Evolutionary conservation across 176 grass and related monocot genomes (phyloP).

Genomic region (Calamus simplicifolius): DNA sequence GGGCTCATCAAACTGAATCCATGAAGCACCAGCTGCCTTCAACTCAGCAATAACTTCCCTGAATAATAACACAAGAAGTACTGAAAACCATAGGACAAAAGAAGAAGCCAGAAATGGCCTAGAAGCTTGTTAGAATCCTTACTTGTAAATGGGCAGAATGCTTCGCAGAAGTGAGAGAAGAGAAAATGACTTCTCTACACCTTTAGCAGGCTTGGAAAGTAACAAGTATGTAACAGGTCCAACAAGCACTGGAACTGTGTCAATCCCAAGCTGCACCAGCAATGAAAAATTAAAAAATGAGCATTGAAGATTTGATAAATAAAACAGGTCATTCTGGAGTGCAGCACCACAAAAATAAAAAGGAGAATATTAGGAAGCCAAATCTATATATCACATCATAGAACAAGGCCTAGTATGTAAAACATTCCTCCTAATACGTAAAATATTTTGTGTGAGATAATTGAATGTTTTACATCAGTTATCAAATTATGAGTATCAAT

Average conservation of each 20-base stretch:
- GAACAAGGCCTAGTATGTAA: too few relatives aligned
- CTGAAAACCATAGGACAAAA: background rate
- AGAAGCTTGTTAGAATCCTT: conserved; percentile 18
- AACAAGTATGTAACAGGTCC: conserved; percentile 89
- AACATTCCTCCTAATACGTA: too few relatives aligned
- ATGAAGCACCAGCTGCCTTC: conserved; percentile 86
- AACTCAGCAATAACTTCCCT: conserved; percentile 88
- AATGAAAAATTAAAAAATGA: conserved; percentile 12
- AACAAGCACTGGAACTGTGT: conserved; percentile 82
- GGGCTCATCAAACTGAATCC: conserved; percentile 97
- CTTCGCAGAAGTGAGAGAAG: conserved; percentile 67
- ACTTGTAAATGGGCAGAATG: conserved; percentile 91
- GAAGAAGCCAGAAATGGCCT: background rate
- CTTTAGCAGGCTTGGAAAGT: conserved; percentile 91
- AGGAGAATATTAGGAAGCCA: too few relatives aligned
- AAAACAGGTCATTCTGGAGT: too few relatives aligned
- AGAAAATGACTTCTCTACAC: conserved; percentile 89
- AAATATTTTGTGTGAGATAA: too few relatives aligned
- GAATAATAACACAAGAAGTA: background rate
- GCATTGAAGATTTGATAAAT: background rate
- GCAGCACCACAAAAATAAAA: too few relatives aligned
- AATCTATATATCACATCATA: too few relatives aligned
- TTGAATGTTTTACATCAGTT: too few relatives aligned
- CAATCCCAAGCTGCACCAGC: conserved; percentile 57
- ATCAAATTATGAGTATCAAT: too few relatives aligned